phyloP scores from a whole-genome alignment of 2,329 filamentous ascomycete species.

The Alternaria infectoria region DNA sequence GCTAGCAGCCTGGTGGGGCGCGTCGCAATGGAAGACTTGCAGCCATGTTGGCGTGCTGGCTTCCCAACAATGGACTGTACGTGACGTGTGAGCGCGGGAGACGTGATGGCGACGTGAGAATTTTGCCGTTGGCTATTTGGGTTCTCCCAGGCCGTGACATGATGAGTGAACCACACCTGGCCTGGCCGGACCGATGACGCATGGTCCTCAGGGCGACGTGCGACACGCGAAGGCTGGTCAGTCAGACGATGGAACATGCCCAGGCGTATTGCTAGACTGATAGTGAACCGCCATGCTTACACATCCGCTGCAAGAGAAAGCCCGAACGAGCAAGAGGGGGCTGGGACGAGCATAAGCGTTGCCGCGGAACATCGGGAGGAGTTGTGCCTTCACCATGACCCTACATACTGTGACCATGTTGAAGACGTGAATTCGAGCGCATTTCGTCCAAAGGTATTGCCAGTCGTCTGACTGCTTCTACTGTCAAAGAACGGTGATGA shows the following conservation, averaged over 20 bases:
- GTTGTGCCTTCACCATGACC: not conserved
- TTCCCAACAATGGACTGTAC: not conserved
- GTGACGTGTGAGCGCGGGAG: constrained; percentile 2
- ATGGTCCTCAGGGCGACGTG: not conserved
- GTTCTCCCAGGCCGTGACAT: not conserved
- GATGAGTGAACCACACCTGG: not conserved
- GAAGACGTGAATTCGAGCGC: not conserved
- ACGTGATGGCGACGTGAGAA: constrained; percentile 1
- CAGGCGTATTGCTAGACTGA: not conserved
- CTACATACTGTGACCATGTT: not conserved
- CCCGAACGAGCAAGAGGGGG: not conserved
- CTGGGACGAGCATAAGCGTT: not conserved
- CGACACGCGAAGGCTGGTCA: not conserved
- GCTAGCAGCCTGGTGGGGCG: constrained; percentile 16
- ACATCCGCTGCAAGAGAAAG: not conserved
- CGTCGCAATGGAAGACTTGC: constrained; percentile 3
- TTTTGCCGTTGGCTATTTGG: constrained; percentile 18
- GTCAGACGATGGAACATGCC: not conserved
- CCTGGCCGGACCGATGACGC: not conserved
- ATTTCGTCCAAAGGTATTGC: not conserved
- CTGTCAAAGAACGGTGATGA: not conserved
- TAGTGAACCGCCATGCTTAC: not conserved
- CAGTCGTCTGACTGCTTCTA: not conserved
- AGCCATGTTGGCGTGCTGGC: not conserved
- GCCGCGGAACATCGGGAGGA: not conserved